Base-by-base conservation (phyloP, 2,329 filamentous ascomycete genomes). In the Camillea tinctor region DNA sequence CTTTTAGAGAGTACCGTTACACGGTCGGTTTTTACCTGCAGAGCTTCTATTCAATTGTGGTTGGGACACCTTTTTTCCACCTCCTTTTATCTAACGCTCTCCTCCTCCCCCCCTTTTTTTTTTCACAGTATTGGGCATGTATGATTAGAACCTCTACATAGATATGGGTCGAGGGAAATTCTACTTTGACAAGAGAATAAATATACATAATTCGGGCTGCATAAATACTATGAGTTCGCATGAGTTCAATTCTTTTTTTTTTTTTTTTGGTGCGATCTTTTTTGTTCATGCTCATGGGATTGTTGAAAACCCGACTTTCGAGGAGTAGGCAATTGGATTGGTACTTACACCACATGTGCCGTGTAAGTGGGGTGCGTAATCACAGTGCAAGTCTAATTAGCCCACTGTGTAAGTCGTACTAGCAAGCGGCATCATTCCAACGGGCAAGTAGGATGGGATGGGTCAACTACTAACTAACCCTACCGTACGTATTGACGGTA, bases 1-100 rank as follows among this genome's bases (percentile, higher is more conserved):
- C 55, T 59, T n/a, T 64, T 62, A 52, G 53, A 64, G 64, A 66
- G 62, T 7, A 54, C 49, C 49, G 21, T 50, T 54, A 54, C 11
- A 30, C 8, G 52, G 52, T 44, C 52, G 23, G 13, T 36, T 54
- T n/a, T 40, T 11, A 30, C 26, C 23, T 40, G 22, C 24, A 54
- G 52, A 54, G 52, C 52, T 54, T 21, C n/a, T n/a, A n/a, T 26
- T 21, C 19, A 15, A 54, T 40, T 20, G 13, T 30, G 15, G 52
- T 40, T 19, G 19, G 11, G 26, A 21, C 3, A 19, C 19, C 23
- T 53, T 21, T 5, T 44, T 44, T 6, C 6, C 17, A 1, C 36
- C 17, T 11, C 36, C 17, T 30, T 30, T 30, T 44, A 44, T 30
- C 26, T 30, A 11, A 9, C 26, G 13, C 26, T 30, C 26, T 30